A percentile compares a stretch with the other conserved stretches of the same genome.
Conservation (phyloP, 2,329 filamentous ascomycete species). For the Colletotrichum eleusines region DNA sequence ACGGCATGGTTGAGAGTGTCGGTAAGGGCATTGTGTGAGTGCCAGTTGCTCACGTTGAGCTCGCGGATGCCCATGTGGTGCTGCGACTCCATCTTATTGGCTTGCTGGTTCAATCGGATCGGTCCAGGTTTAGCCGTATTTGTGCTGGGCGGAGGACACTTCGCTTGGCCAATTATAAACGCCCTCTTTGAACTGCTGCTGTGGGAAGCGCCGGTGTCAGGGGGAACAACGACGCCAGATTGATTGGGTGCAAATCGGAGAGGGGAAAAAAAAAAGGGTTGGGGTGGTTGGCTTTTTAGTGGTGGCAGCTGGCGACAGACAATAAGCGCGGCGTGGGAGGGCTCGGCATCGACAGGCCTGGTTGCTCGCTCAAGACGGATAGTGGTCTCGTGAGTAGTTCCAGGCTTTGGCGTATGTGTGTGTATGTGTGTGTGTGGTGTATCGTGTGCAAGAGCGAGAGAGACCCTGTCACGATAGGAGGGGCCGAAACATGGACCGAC, state of each 20-base stretch:
- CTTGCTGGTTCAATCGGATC: not conserved
- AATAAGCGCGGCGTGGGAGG: slow-evolving; percentile 22
- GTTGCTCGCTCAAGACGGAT: slow-evolving; percentile 28
- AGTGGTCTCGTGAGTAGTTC: slow-evolving; percentile 32
- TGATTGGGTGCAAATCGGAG: slow-evolving; percentile 13
- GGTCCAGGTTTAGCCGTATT: not conserved
- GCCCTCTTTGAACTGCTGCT: not conserved
- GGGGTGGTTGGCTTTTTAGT: slow-evolving; percentile 24
- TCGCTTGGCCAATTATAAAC: not conserved
- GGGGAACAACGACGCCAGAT: not conserved
- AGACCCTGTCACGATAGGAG: slow-evolving; percentile 18
- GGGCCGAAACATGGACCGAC: slow-evolving; percentile 27
- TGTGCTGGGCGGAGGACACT: not conserved
- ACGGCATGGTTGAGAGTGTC: slow-evolving; percentile 67
- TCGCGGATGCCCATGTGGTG: slow-evolving; percentile 59
- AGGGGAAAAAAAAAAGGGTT: not conserved
- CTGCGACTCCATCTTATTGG: slow-evolving; percentile 52
- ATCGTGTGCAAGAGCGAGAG: slow-evolving; percentile 6
- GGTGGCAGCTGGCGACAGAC: slow-evolving; percentile 40
- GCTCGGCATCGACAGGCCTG: not conserved
- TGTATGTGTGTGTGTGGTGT: not conserved
- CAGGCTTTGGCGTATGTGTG: not conserved
- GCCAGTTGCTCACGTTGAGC: slow-evolving; percentile 63
- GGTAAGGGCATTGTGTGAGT: slow-evolving; percentile 60
- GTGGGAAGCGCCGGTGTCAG: not conserved